Evolutionary conservation across 179 eudicot genomes (phyloP), one percentile per base, ranked within the genome.

Genomic region (Gypsophila paniculata): DNA sequence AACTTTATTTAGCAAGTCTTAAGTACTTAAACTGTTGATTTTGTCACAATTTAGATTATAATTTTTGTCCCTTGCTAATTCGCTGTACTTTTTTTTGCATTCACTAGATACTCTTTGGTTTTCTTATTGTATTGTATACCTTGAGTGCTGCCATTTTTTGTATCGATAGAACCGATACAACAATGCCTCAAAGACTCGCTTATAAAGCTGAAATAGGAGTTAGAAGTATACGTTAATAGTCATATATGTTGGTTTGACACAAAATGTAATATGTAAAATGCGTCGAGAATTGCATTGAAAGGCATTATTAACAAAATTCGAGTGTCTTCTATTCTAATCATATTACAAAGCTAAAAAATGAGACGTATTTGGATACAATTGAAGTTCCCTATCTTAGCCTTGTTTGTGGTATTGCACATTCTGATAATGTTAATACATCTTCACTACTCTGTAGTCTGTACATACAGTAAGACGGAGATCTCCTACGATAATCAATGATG

Each of bases 1-100:
- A 4, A 26, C 14, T 76, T 65, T 76, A 52, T 68, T 61, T 75
- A 39, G 62, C 57, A 29, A 55, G 73, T 52, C 19, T 8, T 8
- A 62, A 72, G 62, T 62, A 26, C 25, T 68, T 52, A 55, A 68
- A 77, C 18, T 39, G 44, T 36, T 23, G 48, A 5, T 70, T 54
- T 46, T 54, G 13, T 51, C 26, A 34, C 25, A 65, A 52, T 15
- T 26, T 14, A 51, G 51, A 48, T 61, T 69, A 8, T 61, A 9
- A 3, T 58, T 15, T 60, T 7, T 25, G 60, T 59, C 8, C 44
- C 60, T 32, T 66, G 17, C 18, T 66, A 12, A 25, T 13, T 22
- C 19, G n/a, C 15, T 64, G 23, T 19, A 44, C 49, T 9, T 14
- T 19, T 65, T 11, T 66, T 26, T 9, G 68, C 51, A 9, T 66